A percentile compares a stretch with the other conserved stretches of the same genome.
Conservation (phyloP, 306 rosid species). For the Sicyos edulis region DNA sequence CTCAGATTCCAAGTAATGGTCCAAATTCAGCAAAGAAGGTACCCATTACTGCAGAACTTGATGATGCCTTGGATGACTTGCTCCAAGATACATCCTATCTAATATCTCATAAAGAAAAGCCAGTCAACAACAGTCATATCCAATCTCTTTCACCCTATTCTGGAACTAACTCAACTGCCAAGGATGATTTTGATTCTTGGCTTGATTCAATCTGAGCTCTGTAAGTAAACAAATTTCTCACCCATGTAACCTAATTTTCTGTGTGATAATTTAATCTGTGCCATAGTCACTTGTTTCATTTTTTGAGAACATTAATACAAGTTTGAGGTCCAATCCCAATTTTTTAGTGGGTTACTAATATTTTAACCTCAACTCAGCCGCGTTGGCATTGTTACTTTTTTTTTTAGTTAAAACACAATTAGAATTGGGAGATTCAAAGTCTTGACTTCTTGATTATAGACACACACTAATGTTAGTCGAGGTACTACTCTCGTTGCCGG, state of each 20-base stretch:
- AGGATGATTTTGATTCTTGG: slow-evolving; percentile 72
- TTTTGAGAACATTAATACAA: not conserved
- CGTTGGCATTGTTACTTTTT: not conserved
- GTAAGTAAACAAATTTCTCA: slow-evolving; percentile 5
- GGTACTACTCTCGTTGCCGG: too few relatives aligned
- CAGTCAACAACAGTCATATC: slow-evolving; percentile 14
- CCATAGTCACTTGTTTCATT: not conserved
- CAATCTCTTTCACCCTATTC: slow-evolving; percentile 37
- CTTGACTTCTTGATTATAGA: too few relatives aligned
- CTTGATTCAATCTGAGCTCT: slow-evolving; percentile 52
- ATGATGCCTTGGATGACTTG: slow-evolving; percentile 65
- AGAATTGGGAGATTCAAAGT: too few relatives aligned
- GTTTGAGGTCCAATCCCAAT: not conserved
- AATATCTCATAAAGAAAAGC: slow-evolving; percentile 30
- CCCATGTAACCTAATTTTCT: slow-evolving; percentile 21
- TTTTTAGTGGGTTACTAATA: not conserved
- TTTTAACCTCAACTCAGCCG: not conserved
- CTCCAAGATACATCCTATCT: slow-evolving; percentile 51
- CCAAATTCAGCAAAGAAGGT: slow-evolving; percentile 27
- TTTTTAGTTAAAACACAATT: too few relatives aligned
- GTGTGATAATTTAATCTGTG: slow-evolving; percentile 6
- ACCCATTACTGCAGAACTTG: slow-evolving; percentile 35
- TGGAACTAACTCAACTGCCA: slow-evolving; percentile 35
- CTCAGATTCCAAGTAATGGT: slow-evolving; percentile 30
- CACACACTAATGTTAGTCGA: too few relatives aligned